A percentile compares a stretch with the other conserved stretches of the same genome.
phyloP scores from a whole-genome alignment of 768 basidiomycete species.

The Strobilomyces confusus region DNA sequence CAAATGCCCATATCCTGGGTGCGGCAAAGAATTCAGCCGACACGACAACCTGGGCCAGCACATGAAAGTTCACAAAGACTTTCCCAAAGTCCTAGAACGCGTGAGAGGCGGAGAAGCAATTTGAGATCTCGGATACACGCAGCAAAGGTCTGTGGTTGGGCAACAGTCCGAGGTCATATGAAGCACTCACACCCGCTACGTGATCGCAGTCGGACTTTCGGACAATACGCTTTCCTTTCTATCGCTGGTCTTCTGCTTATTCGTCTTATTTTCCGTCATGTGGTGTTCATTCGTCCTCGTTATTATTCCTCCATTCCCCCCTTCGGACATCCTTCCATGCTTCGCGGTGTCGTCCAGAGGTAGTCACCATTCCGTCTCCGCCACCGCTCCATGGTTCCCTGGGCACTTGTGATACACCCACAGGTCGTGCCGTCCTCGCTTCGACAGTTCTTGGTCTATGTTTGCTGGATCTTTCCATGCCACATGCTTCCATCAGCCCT shows the following conservation, averaged over 20 bases:
- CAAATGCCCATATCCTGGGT: slow-evolving; percentile 74
- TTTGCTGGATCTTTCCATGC: slow-evolving; percentile 20
- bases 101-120: slow-evolving; percentile 18
- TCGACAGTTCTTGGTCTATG: slow-evolving; percentile 18
- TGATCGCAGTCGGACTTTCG: slow-evolving; percentile 28
- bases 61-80: slow-evolving; percentile 69
- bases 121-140: slow-evolving; percentile 2
- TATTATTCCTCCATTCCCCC: slow-evolving; percentile 17
- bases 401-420: slow-evolving; percentile 20
- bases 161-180: slow-evolving; percentile 22
- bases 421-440: slow-evolving; percentile 16
- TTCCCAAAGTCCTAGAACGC: slow-evolving; percentile 27
- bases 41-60: slow-evolving; percentile 90
- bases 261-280: slow-evolving; percentile 25
- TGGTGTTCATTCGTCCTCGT: slow-evolving; percentile 18
- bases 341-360: slow-evolving; percentile 13
- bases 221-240: slow-evolving; percentile 25
- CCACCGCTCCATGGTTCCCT: slow-evolving; percentile 8
- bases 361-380: slow-evolving; percentile 13
- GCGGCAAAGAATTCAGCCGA: slow-evolving; percentile 80
- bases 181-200: slow-evolving; percentile 11
- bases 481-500: slow-evolving; percentile 22
- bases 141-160: slow-evolving; percentile 17
- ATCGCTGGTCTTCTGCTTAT: slow-evolving; percentile 17
- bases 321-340: slow-evolving; percentile 24